Base-by-base conservation (phyloP, 2,329 filamentous ascomycete species). In the Tolypocladium cylindrosporum region DNA sequence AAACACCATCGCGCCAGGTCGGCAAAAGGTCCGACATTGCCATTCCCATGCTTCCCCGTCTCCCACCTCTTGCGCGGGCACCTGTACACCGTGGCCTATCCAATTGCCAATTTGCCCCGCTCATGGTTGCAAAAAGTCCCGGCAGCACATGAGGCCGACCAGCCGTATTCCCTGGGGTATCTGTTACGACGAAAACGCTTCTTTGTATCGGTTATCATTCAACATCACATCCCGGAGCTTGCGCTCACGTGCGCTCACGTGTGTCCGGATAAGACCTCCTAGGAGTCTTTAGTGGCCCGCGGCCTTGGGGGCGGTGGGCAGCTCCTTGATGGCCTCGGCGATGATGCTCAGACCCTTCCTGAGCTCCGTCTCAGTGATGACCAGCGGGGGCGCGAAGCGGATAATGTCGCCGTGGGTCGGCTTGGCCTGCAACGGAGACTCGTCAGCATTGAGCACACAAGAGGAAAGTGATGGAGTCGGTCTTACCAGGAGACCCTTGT, bases 331-430 rank as follows among this genome's bases (percentile, higher is more conserved):
- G 16, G 93, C 87, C 69, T 92, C 86, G 61, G 85, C 81, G 69
- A 99, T 96, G 68, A 94, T 93, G 56, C 73, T 73, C 57, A 97
- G 72, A 1, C 93, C 88, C 69, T 85, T 83, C 65, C 85, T 81
- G 64, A 99, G 87, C 75, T 99, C 85, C 60, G 87, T 83, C 69
- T 97, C 91, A 34, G 87, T 91, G 68, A 99, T 97, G 63, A 99
- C 91, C 57, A 99, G 79, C 24, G 94, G 94, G 53, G 94, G 94
- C n/a, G 94, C 94, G 61, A 99, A 88, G 59, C 94, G 89, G 71
- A 99, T 99, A 72, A 99, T 97, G 75, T 97, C 97, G 69, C 96
- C 88, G 74, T 99, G 94, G 8, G 94, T 99, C 37, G 94, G 94
- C 83, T 99, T 99, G 67, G 94, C 94, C 91, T 96, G 71, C 42